These are phyloP conservation scores for Aspergillus mulundensis DNA, from an alignment of 495 filamentous ascomycete species.

Conservation along the genomic window DNA sequence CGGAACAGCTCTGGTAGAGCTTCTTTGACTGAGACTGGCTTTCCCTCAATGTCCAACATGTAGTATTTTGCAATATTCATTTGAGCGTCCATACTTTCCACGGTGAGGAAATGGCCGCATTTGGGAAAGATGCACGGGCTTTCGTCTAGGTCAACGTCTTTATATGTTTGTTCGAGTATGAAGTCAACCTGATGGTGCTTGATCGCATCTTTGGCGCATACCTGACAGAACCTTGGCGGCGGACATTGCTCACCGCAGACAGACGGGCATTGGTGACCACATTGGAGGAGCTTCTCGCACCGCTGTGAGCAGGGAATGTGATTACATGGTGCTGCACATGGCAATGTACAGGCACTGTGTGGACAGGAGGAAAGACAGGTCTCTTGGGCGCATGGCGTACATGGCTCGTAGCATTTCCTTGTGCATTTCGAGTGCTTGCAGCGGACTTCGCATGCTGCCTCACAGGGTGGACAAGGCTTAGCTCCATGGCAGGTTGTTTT, in stretches of 20 bases:
- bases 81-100: constrained; percentile 43
- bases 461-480: constrained; percentile 51
- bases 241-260: constrained; percentile 68
- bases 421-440: constrained; percentile 61
- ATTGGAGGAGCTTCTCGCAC: constrained; percentile 53
- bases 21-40: constrained; percentile 39
- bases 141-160: constrained; percentile 54
- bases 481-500: constrained; percentile 49
- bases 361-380: constrained; percentile 45
- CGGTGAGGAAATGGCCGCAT: constrained; percentile 49
- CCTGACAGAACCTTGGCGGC: constrained; percentile 50
- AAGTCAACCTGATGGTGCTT: constrained; percentile 51
- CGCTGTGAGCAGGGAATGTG: constrained; percentile 62
- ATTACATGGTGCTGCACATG: constrained; percentile 59
- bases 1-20: constrained; percentile 46
- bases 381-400: constrained; percentile 59
- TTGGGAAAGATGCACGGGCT: constrained; percentile 58
- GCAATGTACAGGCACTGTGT: constrained; percentile 58
- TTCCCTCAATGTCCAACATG: constrained; percentile 36
- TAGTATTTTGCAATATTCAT: constrained; percentile 62
- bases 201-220: constrained; percentile 42
- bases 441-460: constrained; percentile 52
- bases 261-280: constrained; percentile 66
- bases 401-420: constrained; percentile 60
- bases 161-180: constrained; percentile 46